phyloP scores from a whole-genome alignment of 2,329 filamentous ascomycete genomes.

The Aspergillus alliaceus region DNA sequence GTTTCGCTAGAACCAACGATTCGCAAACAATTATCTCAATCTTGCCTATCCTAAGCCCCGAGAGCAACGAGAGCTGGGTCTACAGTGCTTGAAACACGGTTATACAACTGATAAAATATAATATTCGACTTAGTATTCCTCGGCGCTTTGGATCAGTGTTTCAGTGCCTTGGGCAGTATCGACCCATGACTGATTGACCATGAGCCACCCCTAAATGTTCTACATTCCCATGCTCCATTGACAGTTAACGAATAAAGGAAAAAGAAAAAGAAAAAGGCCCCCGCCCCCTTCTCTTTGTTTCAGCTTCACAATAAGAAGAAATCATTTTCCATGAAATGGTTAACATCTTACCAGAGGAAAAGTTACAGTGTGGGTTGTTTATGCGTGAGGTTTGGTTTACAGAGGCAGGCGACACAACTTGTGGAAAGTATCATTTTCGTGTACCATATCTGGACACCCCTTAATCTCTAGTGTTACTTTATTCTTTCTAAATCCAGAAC shows the following conservation, averaged over 20 bases:
- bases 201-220: background rate
- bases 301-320: background rate
- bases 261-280: too few species aligned
- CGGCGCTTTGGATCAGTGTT: background rate
- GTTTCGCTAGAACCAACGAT: constrained; percentile 33
- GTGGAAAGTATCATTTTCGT: constrained; percentile 6
- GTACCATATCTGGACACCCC: constrained; percentile 9
- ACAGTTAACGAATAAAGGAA: too few species aligned
- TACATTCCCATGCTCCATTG: background rate
- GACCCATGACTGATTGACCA: background rate
- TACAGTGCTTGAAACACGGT: too few species aligned
- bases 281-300: background rate
- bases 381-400: constrained; percentile 21
- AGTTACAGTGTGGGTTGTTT: constrained; percentile 18
- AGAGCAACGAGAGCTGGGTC: background rate
- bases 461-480: constrained; percentile 2
- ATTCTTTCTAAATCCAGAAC: background rate
- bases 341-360: constrained; percentile 18
- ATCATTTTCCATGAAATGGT: constrained; percentile 21
- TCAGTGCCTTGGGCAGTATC: background rate
- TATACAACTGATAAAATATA: background rate
- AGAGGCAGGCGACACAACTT: constrained; percentile 5
- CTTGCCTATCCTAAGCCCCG: background rate
- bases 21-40: background rate
- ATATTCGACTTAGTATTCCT: background rate